Evolutionary conservation across 352 stramenopile species (phyloP).

Genomic region (Phytopythium montanum): DNA sequence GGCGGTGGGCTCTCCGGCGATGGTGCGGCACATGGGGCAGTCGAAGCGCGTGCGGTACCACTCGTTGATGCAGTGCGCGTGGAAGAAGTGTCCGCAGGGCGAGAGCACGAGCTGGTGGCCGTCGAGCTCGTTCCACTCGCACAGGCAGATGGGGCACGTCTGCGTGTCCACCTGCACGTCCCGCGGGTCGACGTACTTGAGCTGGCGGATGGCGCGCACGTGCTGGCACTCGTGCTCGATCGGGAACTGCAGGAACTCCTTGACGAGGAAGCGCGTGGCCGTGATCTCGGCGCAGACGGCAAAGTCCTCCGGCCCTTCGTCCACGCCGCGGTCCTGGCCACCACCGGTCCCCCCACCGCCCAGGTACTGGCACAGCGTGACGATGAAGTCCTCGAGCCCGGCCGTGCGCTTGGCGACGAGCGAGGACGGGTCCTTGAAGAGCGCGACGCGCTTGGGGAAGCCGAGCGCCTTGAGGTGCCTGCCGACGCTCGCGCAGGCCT

Average conservation of each 20-base stretch:
- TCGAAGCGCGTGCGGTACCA: slow-evolving; percentile 88
- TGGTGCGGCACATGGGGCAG: slow-evolving; percentile 86
- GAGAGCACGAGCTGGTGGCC: slow-evolving; percentile 80
- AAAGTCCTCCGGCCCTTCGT: slow-evolving; percentile 30
- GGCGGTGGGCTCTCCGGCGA: slow-evolving; percentile 37
- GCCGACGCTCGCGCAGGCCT: slow-evolving; percentile 48
- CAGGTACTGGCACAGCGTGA: slow-evolving; percentile 74
- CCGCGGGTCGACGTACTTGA: slow-evolving; percentile 82
- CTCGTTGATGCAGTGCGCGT: slow-evolving; percentile 88
- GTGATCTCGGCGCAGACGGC: slow-evolving; percentile 64
- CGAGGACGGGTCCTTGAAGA: slow-evolving; percentile 65
- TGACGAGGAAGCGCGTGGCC: slow-evolving; percentile 64
- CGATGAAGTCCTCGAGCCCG: slow-evolving; percentile 76
- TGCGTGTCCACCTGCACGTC: slow-evolving; percentile 82
- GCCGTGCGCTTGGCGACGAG: slow-evolving; percentile 62
- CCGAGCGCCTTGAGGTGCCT: slow-evolving; percentile 63
- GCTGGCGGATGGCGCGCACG: slow-evolving; percentile 71
- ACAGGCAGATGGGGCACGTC: slow-evolving; percentile 79
- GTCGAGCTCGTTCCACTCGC: slow-evolving; percentile 80
- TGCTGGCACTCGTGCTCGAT: slow-evolving; percentile 80
- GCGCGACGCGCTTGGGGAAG: slow-evolving; percentile 68
- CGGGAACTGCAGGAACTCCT: slow-evolving; percentile 83
- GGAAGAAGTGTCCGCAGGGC: slow-evolving; percentile 83
- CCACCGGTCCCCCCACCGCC: slow-evolving; percentile 18
- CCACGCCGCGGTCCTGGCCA: slow-evolving; percentile 11